Base-by-base conservation (phyloP, 2,329 filamentous ascomycete species). In the Penicillium sp. region DNA sequence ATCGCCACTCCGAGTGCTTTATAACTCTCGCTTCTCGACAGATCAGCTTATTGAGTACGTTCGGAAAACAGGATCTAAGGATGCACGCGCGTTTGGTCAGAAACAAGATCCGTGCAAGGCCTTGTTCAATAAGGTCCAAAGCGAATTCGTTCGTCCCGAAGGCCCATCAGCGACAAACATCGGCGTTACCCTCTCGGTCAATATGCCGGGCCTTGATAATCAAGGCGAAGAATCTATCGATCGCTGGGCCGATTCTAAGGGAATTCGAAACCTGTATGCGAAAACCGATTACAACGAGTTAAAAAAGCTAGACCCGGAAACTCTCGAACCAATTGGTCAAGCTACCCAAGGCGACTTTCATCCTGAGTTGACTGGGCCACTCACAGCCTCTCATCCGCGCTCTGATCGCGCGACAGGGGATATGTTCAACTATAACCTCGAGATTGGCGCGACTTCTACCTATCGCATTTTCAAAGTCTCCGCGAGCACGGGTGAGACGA, bases 401-500 rank as follows among this genome's bases (percentile, higher is more conserved):
- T 80, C 82, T 0, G 89, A 94, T 66, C 88, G 87, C 0, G 69
- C 73, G 0, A 91, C 86, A 0, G 90, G 90, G 6, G 89, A 94
- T 56, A 66, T 89, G 6, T 93, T 84, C 78, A 95, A 94, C 71
- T 93, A 84, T 73, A 95, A 95, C 64, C 80, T 92, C n/a, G 79
- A 84, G 0, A 68, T 89, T 15, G 85, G 84, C 0, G 70, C 67
- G 0, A 66, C 65, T 0, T 69, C 82, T 1, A 83, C 78, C 0
- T 94, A 93, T 65, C 84, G 87, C 13, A 65, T 94, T 13, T 94
- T 92, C 68, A 75, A 80, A 1, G 81, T 84, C 2, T 86, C 81
- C 15, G 81, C 84, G 0, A 67, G 78, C 0, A 87, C 84, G 0
- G 88, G 86, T 0, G 75, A 83, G 48, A 90, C 88, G 0, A 81